Percentiles rank a stretch among this genome's conserved stretches.
Conservation (phyloP, 805 yeast species). For the Candida caryicola region DNA sequence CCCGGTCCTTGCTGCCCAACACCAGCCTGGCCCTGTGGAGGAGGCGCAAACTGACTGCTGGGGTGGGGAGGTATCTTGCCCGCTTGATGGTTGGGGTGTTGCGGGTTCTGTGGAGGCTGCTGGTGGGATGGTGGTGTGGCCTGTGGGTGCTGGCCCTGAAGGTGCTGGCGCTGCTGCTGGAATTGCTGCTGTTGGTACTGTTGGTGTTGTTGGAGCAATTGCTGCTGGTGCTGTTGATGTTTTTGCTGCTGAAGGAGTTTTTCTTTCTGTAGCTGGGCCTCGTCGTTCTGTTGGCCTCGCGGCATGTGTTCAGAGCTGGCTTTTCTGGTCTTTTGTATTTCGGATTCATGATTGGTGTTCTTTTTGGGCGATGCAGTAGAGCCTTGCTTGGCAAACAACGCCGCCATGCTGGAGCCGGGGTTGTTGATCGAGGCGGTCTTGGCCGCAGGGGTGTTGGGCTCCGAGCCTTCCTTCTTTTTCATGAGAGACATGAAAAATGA, state of each 20-base stretch:
- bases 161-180: conserved; percentile 12
- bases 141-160: conserved; percentile 15
- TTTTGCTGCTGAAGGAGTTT: conserved; percentile 16
- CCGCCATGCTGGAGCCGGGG: not conserved
- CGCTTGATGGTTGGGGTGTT: conserved; percentile 2
- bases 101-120: conserved; percentile 1
- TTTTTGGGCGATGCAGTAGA: not conserved
- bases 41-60: not conserved
- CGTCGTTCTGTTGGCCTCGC: conserved; percentile 7
- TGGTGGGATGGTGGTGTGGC: conserved; percentile 6
- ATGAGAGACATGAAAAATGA: conserved; percentile 47
- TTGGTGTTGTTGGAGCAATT: conserved; percentile 8
- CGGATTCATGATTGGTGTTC: not conserved
- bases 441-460: conserved; percentile 2
- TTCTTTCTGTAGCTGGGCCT: conserved; percentile 8
- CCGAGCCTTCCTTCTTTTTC: conserved; percentile 27
- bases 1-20: conserved; percentile 5
- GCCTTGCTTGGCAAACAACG: conserved; percentile 1
- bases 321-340: not conserved
- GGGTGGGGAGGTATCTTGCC: not conserved
- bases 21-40: conserved; percentile 11
- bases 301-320: not conserved
- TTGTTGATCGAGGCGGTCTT: not conserved
- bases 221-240: conserved; percentile 15
- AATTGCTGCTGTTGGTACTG: conserved; percentile 13